Evolutionary conservation across 73 alveolate species (phyloP).

Genomic region (Paramecium pentaurelia): DNA sequence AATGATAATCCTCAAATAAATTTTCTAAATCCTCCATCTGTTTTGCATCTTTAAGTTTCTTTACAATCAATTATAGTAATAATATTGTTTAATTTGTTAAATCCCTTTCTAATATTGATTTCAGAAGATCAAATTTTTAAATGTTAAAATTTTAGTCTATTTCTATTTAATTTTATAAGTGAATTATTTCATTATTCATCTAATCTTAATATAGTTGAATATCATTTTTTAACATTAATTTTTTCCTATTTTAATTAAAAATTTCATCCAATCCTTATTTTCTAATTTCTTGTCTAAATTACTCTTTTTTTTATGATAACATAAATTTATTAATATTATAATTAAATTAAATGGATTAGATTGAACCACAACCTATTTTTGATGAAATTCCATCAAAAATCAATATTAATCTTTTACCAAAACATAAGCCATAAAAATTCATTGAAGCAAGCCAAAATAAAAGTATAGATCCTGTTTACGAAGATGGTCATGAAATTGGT

Average conservation of each 20-base stretch:
- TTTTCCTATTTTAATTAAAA: not conserved
- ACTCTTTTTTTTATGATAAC: not conserved
- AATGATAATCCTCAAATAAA: not conserved
- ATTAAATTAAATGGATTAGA: not conserved
- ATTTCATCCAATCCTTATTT: not conserved
- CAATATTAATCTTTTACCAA: not conserved
- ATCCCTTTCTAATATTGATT: not conserved
- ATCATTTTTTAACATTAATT: not conserved
- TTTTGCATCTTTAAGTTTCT: not conserved
- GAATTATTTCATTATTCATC: not conserved
- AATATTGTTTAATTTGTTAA: not conserved
- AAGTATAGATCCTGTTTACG: not conserved
- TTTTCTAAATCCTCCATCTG: not conserved
- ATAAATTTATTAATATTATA: not conserved
- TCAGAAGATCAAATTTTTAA: not conserved
- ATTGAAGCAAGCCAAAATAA: not conserved
- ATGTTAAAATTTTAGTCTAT: not conserved
- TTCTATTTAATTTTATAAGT: not conserved
- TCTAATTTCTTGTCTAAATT: not conserved
- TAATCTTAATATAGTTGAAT: not conserved
- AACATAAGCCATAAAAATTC: not conserved
- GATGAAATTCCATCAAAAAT: not conserved
- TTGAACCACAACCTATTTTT: constrained; percentile 15
- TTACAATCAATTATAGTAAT: not conserved
- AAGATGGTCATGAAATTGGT: constrained; percentile 35